Evolutionary conservation across 192 early-diverging fungal genomes (phyloP), one percentile per base, ranked within the genome.

Genomic region (Chytriomyces hyalinus): DNA sequence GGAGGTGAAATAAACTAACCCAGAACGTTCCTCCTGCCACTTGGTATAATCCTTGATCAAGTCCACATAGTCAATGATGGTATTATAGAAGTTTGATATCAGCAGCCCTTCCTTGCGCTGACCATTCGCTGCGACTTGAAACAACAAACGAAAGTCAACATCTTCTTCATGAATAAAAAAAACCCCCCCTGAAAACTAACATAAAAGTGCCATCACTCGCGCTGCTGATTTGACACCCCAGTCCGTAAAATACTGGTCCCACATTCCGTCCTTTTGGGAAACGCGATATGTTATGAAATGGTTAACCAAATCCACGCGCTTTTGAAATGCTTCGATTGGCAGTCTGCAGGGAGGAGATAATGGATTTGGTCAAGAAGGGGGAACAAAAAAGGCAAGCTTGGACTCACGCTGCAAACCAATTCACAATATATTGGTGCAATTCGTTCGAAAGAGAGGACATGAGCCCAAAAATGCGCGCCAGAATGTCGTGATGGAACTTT

Each of bases 131-230:
- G 92, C 91, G 65, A 92, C 90, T 92, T 43, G 67, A 13, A 48
- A 51, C 22, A 15, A 24, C 43, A 72, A 78, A 76, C 22, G 49
- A 15, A 78, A 6, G 36, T 36, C 36, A 36, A 36, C 4, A 36
- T 36, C 36, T 36, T 1, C 2, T 36, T 63, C 75, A n/a, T 61
- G 80, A 51, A 46, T 17, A 57, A 22, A 65, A 80, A 64, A 82
- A 63, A 53, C 5, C 15, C 28, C 15, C 28, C 36, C 7, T 11
- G 62, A 49, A 46, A 44, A 78, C 87, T 67, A 87, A 92, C 92
- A 92, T 45, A 97, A 83, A 10, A 98, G 84, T 10, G 93, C 92
- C 96, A 98, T 97, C 36, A 95, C 90, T 24, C 93, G 85, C 46
- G 96, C 91, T 0, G 95, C 96, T 20, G 93, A 89, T 59, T 86